Conservation (phyloP, 257 asterid species). For the Solanum chmielewskii region DNA sequence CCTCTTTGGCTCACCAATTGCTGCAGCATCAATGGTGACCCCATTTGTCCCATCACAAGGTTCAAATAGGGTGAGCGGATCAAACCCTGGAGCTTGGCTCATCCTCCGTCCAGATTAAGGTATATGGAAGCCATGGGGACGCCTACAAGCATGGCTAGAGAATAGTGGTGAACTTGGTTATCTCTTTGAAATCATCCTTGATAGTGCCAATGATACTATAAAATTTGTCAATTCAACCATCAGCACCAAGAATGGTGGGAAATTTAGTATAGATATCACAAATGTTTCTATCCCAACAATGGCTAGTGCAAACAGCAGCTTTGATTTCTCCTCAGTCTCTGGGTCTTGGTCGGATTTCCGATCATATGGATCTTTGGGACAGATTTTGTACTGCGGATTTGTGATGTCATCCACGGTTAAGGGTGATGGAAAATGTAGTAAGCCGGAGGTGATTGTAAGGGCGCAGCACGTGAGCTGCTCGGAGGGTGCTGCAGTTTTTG, state of each 20-base stretch:
- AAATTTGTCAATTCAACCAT: conserved; percentile 50
- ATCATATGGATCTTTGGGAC: conserved; percentile 77
- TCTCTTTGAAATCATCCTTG: conserved; percentile 79
- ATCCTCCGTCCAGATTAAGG: conserved; percentile 65
- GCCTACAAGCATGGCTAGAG: conserved; percentile 89
- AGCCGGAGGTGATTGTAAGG: conserved; percentile 84
- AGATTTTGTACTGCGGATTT: conserved; percentile 57
- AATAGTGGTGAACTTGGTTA: conserved; percentile 42
- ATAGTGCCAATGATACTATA: conserved; percentile 54
- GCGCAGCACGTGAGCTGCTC: conserved; percentile 79
- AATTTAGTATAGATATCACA: conserved; percentile 56
- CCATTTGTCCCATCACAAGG: conserved; percentile 92
- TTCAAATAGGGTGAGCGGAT: conserved; percentile 49
- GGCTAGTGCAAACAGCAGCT: conserved; percentile 74
- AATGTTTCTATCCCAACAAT: conserved; percentile 54
- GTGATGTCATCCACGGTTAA: conserved; percentile 80
- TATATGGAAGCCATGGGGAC: conserved; percentile 96
- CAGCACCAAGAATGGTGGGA: conserved; percentile 51
- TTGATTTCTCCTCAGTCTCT: conserved; percentile 29
- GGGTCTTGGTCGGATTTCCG: conserved; percentile 54
- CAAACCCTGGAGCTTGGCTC: conserved; percentile 97
- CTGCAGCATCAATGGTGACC: conserved; percentile 88
- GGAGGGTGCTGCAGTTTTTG: conserved; percentile 89
- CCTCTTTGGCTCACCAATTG: conserved; percentile 88
- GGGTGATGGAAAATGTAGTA: conserved; percentile 53